A percentile compares a stretch with the other conserved stretches of the same genome.
These are phyloP conservation scores for Aspergillus neotritici DNA, from an alignment of 2,329 filamentous ascomycete genomes.

Conservation along the genomic window DNA sequence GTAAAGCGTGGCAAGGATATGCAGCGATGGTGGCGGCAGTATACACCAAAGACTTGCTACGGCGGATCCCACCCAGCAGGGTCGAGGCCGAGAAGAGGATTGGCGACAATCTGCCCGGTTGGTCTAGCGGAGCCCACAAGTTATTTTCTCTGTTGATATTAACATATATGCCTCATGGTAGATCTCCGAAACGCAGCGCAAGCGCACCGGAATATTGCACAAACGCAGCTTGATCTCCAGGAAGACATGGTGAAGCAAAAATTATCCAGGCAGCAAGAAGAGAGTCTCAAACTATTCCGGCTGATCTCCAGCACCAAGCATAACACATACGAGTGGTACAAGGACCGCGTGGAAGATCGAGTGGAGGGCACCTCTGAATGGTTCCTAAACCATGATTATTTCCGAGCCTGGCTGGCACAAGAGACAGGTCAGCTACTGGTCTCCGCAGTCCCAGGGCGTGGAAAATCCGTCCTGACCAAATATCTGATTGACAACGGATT, in stretches of 20 bases:
- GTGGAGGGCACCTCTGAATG: slow-evolving; percentile 25
- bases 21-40: slow-evolving; percentile 5
- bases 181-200: no score
- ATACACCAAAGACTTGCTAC: slow-evolving; percentile 3
- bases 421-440: slow-evolving; percentile 1
- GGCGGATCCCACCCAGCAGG: background rate
- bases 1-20: background rate
- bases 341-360: slow-evolving; percentile 25
- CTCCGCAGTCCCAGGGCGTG: slow-evolving; percentile 8
- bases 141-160: no score
- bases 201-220: background rate
- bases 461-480: slow-evolving; percentile 8
- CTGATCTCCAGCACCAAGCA: background rate
- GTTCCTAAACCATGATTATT: slow-evolving; percentile 15
- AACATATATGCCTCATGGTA: no score
- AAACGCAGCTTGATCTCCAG: slow-evolving; percentile 4
- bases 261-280: background rate
- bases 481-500: slow-evolving; percentile 6
- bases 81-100: slow-evolving; percentile 1
- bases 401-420: background rate
- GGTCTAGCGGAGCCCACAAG: no score
- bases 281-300: slow-evolving; percentile 11
- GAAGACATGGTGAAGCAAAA: slow-evolving; percentile 1
- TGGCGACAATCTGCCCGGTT: no score
- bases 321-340: slow-evolving; percentile 5